A percentile compares a stretch with the other conserved stretches of the same genome.
phyloP scores from a whole-genome alignment of 1,139 yeast genomes.

The Geotrichum siamense region DNA sequence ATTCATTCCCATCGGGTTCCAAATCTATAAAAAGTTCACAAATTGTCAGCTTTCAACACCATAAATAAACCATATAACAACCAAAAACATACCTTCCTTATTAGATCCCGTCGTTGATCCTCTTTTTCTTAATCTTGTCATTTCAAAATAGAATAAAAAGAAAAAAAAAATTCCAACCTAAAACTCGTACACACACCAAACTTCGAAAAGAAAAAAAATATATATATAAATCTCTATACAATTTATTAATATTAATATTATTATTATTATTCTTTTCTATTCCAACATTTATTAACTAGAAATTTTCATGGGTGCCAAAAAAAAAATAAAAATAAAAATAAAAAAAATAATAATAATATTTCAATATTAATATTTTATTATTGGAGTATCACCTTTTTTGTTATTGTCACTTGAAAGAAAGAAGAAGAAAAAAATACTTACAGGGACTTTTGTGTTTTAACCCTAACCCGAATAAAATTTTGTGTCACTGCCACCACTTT shows the following conservation, averaged over 20 bases:
- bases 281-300: not conserved
- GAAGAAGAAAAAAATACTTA: conserved; percentile 2
- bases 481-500: conserved; percentile 15
- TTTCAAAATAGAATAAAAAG: not conserved
- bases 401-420: no score
- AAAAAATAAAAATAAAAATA: conserved; percentile 7
- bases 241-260: no score
- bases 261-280: no score
- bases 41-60: no score
- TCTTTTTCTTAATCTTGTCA: not conserved
- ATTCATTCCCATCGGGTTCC: not conserved
- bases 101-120: not conserved
- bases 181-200: conserved; percentile 9
- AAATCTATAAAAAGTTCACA: not conserved
- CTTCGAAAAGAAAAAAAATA: conserved; percentile 2
- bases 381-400: no score
- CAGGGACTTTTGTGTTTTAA: conserved; percentile 1
- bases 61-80: no score
- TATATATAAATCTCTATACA: no score
- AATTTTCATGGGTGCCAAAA: not conserved
- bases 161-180: not conserved
- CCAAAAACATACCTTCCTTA: not conserved
- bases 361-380: no score
- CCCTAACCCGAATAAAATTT: not conserved
- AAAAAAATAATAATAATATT: conserved; percentile 8